Conservation (phyloP, 1,284 basidiomycete genomes). For the Apiotrichum porosum region DNA sequence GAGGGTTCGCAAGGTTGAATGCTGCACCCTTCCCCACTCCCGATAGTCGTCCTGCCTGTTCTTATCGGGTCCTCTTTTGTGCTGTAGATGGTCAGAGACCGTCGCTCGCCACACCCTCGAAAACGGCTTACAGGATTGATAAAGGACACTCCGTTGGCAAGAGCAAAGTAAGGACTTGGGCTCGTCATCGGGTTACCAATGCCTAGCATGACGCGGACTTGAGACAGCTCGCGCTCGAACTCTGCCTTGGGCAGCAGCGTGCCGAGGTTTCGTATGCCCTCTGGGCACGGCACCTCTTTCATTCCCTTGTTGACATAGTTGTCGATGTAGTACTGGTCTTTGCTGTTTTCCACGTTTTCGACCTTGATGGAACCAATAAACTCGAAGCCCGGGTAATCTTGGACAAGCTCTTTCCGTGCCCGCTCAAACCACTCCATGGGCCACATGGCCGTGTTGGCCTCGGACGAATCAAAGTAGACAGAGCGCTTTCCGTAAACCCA, state of each 20-base stretch:
- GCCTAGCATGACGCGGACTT: constrained; percentile 16
- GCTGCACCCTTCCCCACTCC: no score
- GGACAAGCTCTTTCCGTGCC: constrained; percentile 12
- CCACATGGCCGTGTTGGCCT: neutral
- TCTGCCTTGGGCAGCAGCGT: constrained; percentile 3
- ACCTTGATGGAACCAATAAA: constrained; percentile 20
- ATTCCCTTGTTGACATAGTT: constrained; percentile 8
- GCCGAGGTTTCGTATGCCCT: constrained; percentile 11
- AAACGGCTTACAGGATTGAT: no score
- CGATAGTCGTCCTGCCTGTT: no score
- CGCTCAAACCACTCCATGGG: constrained; percentile 9
- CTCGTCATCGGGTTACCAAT: constrained; percentile 18
- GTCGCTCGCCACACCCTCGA: no score
- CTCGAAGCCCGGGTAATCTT: constrained; percentile 25
- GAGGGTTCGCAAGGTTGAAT: no score
- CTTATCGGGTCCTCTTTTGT: no score
- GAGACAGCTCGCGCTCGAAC: constrained; percentile 14
- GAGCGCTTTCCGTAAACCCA: constrained; percentile 25
- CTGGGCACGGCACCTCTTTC: constrained; percentile 10
- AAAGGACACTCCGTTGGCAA: neutral
- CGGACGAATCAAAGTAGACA: constrained; percentile 17
- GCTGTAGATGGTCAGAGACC: no score
- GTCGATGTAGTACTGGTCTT: constrained; percentile 7
- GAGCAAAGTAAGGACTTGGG: constrained; percentile 17
- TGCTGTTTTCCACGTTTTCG: no score